Base-by-base conservation (phyloP, 768 basidiomycete genomes). In the Mycena albidolilacea region DNA sequence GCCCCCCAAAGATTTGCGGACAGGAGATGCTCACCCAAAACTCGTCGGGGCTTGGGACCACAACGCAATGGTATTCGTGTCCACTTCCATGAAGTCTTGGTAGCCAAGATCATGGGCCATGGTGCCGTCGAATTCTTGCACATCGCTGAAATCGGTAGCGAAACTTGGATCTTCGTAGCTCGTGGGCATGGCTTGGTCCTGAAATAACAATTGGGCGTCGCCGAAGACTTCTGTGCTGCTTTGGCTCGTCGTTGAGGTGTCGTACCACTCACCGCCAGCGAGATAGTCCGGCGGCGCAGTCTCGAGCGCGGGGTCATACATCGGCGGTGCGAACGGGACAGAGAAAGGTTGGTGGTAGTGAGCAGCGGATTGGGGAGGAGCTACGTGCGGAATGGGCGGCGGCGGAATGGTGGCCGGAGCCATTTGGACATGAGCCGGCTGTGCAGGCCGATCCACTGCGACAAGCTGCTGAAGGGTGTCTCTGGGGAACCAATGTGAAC, bases 401-500 rank as follows among this genome's bases (percentile, higher is more conserved):
- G 30, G 30, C 30, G 30, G 30, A 30, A 35, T 19, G 30, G 9
- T 14, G 46, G 55, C 44, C 23, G 55, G 43, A n/a, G 15, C 41
- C 23, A 55, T 0, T 11, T n/a, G 30, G 11, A 5, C 35, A 3
- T 38, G 44, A 39, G 30, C 10, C 9, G 30, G 55, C 15, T 21
- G 44, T 30, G 43, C 30, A 38, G 69, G 73, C 37, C 41, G 73
- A 43, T 75, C 73, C 5, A 68, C 69, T 1, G 73, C 73, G 39
- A 71, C 66, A 23, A 75, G 73, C 39, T 75, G 73, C 35, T 54
- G 59, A 17, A 75, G 73, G 5, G 73, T 75, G 60, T 71, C 70
- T 44, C 73, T 75, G 59, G 11, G n/a, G 5, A 50, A 9, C 52
- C 11, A 46, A 17, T 2, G 14, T 46, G 0, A 14, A 60, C 43